phyloP scores from a whole-genome alignment of 176 grass and related monocot genomes.

The Hyparrhenia diplandra region DNA sequence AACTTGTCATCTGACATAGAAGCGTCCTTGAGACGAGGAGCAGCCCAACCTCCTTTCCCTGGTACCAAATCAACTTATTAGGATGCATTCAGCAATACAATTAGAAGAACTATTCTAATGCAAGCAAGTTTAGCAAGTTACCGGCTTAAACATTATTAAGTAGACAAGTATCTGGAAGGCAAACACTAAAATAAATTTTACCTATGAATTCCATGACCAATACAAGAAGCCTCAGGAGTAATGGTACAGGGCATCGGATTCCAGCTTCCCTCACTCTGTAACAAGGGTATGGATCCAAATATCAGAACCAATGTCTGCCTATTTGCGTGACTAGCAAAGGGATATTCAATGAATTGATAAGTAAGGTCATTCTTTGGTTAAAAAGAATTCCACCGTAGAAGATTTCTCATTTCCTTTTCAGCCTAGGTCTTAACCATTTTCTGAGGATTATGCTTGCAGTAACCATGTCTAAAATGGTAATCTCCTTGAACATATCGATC shows the following conservation, averaged over 20 bases:
- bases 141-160: neutral
- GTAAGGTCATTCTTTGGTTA: neutral
- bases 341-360: neutral
- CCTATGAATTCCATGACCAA: conserved; percentile 98
- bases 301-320: neutral
- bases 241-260: conserved; percentile 66
- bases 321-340: neutral
- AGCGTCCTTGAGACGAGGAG: conserved; percentile 90
- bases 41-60: conserved; percentile 76
- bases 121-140: neutral
- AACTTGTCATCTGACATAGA: conserved; percentile 76
- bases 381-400: conserved; percentile 48
- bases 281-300: conserved; percentile 16
- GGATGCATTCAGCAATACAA: neutral
- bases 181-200: conserved; percentile 27
- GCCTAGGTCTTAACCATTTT: conserved; percentile 99
- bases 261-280: conserved; percentile 74
- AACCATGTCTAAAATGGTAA: conserved; percentile 96
- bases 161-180: neutral
- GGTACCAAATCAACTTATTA: conserved; percentile 32
- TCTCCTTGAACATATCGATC: conserved; percentile 96
- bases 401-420: conserved; percentile 97
- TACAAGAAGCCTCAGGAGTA: conserved; percentile 87
- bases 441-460: conserved; percentile 95
- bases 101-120: neutral